phyloP scores from a whole-genome alignment of 805 yeast genomes.

The Candida ficus region DNA sequence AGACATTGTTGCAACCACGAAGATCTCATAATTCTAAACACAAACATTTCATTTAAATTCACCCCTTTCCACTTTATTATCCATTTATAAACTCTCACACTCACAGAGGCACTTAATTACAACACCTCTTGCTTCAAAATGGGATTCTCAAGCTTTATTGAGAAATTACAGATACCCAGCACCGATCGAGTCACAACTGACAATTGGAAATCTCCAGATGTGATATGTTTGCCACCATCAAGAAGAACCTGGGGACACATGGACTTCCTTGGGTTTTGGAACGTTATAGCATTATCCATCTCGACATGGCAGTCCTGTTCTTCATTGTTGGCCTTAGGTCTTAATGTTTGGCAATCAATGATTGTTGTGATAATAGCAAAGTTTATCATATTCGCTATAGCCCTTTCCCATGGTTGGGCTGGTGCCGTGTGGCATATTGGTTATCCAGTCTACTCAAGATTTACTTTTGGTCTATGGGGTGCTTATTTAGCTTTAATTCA shows the following conservation, averaged over 20 bases:
- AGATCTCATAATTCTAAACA: too few relatives aligned
- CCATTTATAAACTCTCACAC: too few relatives aligned
- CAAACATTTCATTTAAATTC: too few relatives aligned
- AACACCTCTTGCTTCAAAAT: neutral
- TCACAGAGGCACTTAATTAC: too few relatives aligned
- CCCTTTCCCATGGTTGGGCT: slow-evolving; percentile 39
- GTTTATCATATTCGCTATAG: slow-evolving; percentile 33
- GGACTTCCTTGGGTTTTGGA: slow-evolving; percentile 40
- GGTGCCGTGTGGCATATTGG: slow-evolving; percentile 48
- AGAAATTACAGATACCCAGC: slow-evolving; percentile 17
- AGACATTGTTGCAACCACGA: too few relatives aligned
- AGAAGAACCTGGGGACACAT: slow-evolving; percentile 43
- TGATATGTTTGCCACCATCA: slow-evolving; percentile 39
- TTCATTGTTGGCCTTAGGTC: slow-evolving; percentile 37
- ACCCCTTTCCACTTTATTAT: too few relatives aligned
- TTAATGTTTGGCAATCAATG: slow-evolving; percentile 40
- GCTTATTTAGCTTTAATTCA: slow-evolving; percentile 38
- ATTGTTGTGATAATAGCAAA: slow-evolving; percentile 38
- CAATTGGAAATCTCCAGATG: slow-evolving; percentile 34
- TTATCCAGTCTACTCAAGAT: slow-evolving; percentile 39
- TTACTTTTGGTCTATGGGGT: slow-evolving; percentile 43
- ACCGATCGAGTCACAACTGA: slow-evolving; percentile 16
- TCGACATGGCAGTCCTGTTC: slow-evolving; percentile 39
- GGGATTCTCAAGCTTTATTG: slow-evolving; percentile 4
- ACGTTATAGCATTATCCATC: slow-evolving; percentile 33